These are phyloP conservation scores for Nakaseomyces sp. DNA, from an alignment of 1,139 yeast species.

Conservation along the genomic window DNA sequence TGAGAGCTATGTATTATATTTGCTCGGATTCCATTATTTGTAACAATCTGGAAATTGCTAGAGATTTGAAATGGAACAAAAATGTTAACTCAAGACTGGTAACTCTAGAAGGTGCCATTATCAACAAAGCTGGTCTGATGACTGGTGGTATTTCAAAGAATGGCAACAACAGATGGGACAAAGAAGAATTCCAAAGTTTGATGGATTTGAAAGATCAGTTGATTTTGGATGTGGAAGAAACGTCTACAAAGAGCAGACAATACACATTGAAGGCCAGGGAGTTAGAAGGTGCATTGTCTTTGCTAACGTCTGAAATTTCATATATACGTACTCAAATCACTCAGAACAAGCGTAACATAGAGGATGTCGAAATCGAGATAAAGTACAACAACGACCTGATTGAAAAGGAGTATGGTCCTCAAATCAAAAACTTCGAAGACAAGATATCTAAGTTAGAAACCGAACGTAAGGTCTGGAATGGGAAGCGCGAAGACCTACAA, in stretches of 20 bases:
- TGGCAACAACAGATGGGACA: slow-evolving; percentile 56
- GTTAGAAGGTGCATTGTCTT: slow-evolving; percentile 48
- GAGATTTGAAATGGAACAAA: slow-evolving; percentile 60
- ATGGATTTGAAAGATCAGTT: slow-evolving; percentile 55
- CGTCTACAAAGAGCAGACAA: slow-evolving; percentile 40
- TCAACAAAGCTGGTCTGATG: slow-evolving; percentile 82
- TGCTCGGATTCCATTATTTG: slow-evolving; percentile 80
- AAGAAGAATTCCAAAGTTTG: slow-evolving; percentile 54
- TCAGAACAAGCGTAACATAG: slow-evolving; percentile 43
- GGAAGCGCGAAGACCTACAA: slow-evolving; percentile 37
- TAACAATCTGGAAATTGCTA: slow-evolving; percentile 60
- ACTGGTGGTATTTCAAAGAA: slow-evolving; percentile 66
- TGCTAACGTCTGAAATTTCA: slow-evolving; percentile 44
- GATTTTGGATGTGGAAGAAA: slow-evolving; percentile 42
- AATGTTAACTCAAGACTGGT: slow-evolving; percentile 61
- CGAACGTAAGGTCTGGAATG: slow-evolving; percentile 24
- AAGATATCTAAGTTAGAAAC: slow-evolving; percentile 18
- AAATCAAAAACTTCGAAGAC: slow-evolving; percentile 22
- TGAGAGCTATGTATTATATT: slow-evolving; percentile 71
- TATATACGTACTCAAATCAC: slow-evolving; percentile 43
- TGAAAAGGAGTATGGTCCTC: slow-evolving; percentile 31
- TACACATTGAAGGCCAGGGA: slow-evolving; percentile 52
- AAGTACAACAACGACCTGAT: slow-evolving; percentile 38
- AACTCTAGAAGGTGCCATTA: slow-evolving; percentile 74
- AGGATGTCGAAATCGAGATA: slow-evolving; percentile 50